Evolutionary conservation across 257 asterid genomes (phyloP).

Genomic region (Capsicum rhomboideum): DNA sequence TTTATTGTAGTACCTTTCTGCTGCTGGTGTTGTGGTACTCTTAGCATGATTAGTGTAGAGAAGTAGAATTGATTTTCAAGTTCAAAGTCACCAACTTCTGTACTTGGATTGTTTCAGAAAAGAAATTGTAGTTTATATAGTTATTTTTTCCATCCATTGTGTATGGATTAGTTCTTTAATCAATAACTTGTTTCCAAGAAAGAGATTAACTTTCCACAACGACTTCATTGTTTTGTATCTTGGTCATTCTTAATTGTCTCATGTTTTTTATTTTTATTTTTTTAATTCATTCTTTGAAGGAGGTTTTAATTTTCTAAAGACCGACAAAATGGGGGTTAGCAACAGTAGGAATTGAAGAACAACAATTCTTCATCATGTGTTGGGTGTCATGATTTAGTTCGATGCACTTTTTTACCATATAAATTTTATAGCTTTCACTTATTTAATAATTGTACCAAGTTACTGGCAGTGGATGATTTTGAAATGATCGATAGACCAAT

Average conservation of each 20-base stretch:
- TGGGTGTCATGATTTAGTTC: too few species aligned
- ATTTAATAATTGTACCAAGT: too few species aligned
- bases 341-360: too few species aligned
- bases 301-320: neutral
- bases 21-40: neutral
- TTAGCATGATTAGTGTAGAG: neutral
- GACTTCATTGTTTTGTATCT: neutral
- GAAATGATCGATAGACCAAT: too few species aligned
- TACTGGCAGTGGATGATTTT: too few species aligned
- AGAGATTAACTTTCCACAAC: neutral
- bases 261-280: neutral
- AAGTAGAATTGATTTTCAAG: neutral
- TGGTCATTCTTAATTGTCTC: neutral
- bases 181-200: neutral
- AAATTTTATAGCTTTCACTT: too few species aligned
- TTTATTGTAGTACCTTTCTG: slow-evolving; percentile 2
- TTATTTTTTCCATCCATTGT: neutral
- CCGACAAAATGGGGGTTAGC: too few species aligned
- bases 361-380: too few species aligned
- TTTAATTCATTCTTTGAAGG: neutral
- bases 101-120: neutral
- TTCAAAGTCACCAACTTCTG: neutral
- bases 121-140: neutral
- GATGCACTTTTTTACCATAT: too few species aligned
- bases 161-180: neutral